Evolutionary conservation across 352 stramenopile genomes (phyloP), one percentile per base, ranked within the genome.

Genomic region (Pythium guiyangense): DNA sequence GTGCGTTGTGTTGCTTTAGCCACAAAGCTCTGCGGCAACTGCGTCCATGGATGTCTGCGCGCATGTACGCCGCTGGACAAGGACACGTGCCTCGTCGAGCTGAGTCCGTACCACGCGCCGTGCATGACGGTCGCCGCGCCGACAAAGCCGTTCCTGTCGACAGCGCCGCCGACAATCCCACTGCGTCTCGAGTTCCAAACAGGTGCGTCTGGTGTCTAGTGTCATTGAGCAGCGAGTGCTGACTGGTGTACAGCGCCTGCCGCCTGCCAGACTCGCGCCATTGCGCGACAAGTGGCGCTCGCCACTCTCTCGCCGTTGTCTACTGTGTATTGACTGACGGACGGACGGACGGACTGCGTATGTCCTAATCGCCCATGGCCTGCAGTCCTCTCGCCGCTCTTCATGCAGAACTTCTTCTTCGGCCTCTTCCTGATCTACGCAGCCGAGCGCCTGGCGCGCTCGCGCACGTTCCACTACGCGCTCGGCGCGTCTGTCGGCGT

Each of bases 401-500:
- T 86, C 48, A 70, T 78, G 43, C 81, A 92, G 57, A 91, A 92
- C 43, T 88, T 92, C 49, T 75, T 86, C 45, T 26, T 88, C 35
- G 84, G 84, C 12, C 57, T 91, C 46, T 46, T 85, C 35, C 47
- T 90, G 22, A 92, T 89, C 62, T 88, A 88, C 72, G 66, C 75
- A 43, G 86, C 81, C 20, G 67, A 73, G 31, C 70, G 68, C 39
- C 67, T 94, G 43, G 83, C 81, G 25, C 77, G 77, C 8, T 91
- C 80, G 26, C 79, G 84, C 14, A 62, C 78, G 34, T 94, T 94
- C 68, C 84, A 94, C 70, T 94, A 92, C 48, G 48, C 80, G 14
- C 54, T 94, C 20, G 84, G 82, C 29, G 82, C 79, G 6, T 52
- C 69, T 20, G 62, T 91, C 52, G 82, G 84, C 17, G 74, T 94